Evolutionary conservation across 306 rosid genomes (phyloP).

Genomic region (Quercus cerris): DNA sequence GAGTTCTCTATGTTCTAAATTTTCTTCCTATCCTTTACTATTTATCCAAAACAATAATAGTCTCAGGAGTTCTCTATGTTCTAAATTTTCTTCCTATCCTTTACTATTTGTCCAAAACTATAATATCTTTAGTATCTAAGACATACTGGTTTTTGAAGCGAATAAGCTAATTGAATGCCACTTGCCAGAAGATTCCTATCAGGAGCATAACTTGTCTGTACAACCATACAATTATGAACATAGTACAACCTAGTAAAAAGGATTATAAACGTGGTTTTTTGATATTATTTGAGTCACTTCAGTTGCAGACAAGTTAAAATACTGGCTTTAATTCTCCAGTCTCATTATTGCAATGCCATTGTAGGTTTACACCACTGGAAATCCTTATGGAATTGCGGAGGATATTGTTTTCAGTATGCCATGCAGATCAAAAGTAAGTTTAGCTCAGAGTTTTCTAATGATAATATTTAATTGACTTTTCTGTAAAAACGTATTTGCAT

Average conservation of each 20-base stretch:
- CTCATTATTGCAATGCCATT: conserved; percentile 7
- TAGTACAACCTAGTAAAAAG: neutral
- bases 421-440: conserved; percentile 83
- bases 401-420: conserved; percentile 97
- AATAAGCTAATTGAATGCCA: neutral
- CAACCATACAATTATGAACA: neutral
- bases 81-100: neutral
- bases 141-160: neutral
- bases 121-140: neutral
- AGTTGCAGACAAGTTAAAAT: neutral
- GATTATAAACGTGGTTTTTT: neutral
- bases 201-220: neutral
- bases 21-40: neutral
- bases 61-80: neutral
- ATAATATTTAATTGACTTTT: neutral
- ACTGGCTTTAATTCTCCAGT: conserved; percentile 15
- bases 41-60: neutral
- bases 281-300: neutral
- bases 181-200: neutral
- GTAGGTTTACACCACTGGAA: conserved; percentile 83
- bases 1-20: neutral
- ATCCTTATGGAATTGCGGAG: conserved; percentile 91
- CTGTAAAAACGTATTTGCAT: neutral
- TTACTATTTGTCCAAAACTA: neutral
- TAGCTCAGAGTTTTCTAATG: conserved; percentile 7